These are phyloP conservation scores for Trichoderma gracile DNA, from an alignment of 2,329 filamentous ascomycete genomes.

Conservation along the genomic window DNA sequence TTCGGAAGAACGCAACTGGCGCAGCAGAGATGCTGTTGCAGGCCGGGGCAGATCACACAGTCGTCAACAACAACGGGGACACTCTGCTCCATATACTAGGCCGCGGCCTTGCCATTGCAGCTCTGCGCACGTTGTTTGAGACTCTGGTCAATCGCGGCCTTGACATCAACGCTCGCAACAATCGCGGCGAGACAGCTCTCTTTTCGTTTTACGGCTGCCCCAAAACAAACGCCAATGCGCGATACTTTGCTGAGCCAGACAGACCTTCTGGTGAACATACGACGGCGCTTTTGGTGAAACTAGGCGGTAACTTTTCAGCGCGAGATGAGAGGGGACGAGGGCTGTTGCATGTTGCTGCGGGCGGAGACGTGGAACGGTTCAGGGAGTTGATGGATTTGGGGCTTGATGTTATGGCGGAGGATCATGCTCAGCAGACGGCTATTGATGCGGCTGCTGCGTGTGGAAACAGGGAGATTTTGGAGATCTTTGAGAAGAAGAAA, in stretches of 20 bases:
- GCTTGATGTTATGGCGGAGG: slow-evolving; percentile 36
- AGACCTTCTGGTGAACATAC: not conserved
- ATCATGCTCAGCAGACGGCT: slow-evolving; percentile 34
- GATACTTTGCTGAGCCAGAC: rapidly evolving
- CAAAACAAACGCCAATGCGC: not conserved
- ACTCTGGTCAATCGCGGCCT: slow-evolving; percentile 26
- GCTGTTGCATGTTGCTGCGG: slow-evolving; percentile 37
- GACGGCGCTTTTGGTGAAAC: slow-evolving; percentile 11
- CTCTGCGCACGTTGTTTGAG: slow-evolving; percentile 27
- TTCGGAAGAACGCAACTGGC: not conserved
- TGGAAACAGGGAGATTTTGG: slow-evolving; percentile 33
- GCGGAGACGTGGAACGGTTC: slow-evolving; percentile 29
- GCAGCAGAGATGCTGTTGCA: slow-evolving; percentile 27
- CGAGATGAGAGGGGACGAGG: slow-evolving; percentile 33
- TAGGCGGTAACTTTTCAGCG: slow-evolving; percentile 35
- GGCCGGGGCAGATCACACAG: slow-evolving; percentile 30
- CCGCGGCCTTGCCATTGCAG: slow-evolving; percentile 3
- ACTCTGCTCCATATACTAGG: slow-evolving; percentile 31
- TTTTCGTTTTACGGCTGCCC: slow-evolving; percentile 26
- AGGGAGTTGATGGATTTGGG: slow-evolving; percentile 33
- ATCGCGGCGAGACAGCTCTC: slow-evolving; percentile 32
- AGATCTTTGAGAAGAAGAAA: slow-evolving; percentile 36
- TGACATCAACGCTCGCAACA: slow-evolving; percentile 34
- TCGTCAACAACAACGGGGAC: slow-evolving; percentile 27
- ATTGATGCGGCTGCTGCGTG: slow-evolving; percentile 40